Evolutionary conservation across 257 asterid species (phyloP), one percentile per base, ranked within the genome.

Genomic region (Eustoma russellianum): DNA sequence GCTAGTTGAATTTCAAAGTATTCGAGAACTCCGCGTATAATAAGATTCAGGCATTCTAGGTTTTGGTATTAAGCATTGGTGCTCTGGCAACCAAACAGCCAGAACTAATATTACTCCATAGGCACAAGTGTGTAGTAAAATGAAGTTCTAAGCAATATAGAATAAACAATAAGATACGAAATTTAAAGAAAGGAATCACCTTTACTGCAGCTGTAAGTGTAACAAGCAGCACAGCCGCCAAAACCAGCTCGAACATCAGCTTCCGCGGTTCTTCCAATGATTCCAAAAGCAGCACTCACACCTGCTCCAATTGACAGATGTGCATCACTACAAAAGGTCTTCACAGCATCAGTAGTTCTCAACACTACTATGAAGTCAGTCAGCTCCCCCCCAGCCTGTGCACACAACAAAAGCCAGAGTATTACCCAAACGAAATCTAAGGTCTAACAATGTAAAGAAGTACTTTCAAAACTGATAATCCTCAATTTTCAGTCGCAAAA

Each of bases 361-460:
- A 92, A 66, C 45, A 88, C 94, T 44, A 92, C 73, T 11, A 92
- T 78, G 71, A 81, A 88, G 71, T 92, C 99, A 16, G 84, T 85
- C 69, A 92, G 73, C 77, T 88, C 99, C 68, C 99, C 99, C 59
- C 99, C 99, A 46, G 91, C 99, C 99, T 92, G 79, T 55, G 68
- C 40, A 62, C 57, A 35, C 17, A 65, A 50, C 12, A 0, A 40
- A 30, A 13, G 41, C 2, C 30, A 24, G 30, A 24, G 3, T 4
- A 24, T 24, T 24, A 24, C 1, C 2, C 30, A 24, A 24, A 24
- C 2, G 2, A 2, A 24, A 24, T 24, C 2, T 24, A 24, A 24
- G 30, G 30, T 24, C 1, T 24, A 24, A 24, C 2, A 24, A 24
- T 2, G 30, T 24, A 4, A 2, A 24, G 3, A 24, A 24, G 3